Conservation (phyloP, 2,329 filamentous ascomycete species). For the Thielaviopsis ethacetica region DNA sequence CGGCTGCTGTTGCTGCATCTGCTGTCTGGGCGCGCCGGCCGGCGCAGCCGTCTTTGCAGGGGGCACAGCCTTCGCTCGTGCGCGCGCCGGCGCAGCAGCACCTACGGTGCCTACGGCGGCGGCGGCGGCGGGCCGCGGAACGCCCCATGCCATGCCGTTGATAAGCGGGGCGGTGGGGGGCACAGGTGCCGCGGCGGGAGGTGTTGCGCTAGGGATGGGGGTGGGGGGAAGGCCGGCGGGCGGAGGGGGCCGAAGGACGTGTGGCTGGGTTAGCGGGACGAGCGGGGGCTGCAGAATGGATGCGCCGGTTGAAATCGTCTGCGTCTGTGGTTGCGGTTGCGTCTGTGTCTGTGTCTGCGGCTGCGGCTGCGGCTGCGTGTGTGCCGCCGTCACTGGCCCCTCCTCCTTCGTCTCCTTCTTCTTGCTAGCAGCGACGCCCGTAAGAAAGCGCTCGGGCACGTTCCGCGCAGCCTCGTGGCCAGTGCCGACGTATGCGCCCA, state of each 20-base stretch:
- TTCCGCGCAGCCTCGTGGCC: constrained; percentile 49
- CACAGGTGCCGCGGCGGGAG: no score
- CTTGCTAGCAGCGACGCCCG: no score
- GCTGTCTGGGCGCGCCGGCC: not conserved
- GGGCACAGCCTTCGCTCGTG: not conserved
- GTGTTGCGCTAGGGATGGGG: not conserved
- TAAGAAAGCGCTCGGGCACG: constrained; percentile 61
- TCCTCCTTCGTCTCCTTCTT: no score
- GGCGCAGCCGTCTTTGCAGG: not conserved
- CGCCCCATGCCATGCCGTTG: constrained; percentile 8
- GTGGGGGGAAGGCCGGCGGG: constrained; percentile 6
- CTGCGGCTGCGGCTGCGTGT: not conserved
- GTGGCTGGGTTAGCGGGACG: constrained; percentile 4
- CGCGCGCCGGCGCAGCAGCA: not conserved
- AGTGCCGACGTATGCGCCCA: constrained; percentile 71
- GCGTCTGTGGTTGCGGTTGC: not conserved
- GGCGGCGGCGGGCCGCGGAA: constrained; percentile 2
- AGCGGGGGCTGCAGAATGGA: constrained; percentile 5
- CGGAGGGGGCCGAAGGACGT: constrained; percentile 5
- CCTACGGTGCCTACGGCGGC: not conserved
- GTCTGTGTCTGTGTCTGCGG: not conserved
- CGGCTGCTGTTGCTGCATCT: no score
- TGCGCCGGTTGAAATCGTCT: not conserved
- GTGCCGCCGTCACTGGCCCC: not conserved
- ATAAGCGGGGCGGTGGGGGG: not conserved